Conservation (phyloP, 805 yeast genomes). For the Zygosaccharomyces siamensis region DNA sequence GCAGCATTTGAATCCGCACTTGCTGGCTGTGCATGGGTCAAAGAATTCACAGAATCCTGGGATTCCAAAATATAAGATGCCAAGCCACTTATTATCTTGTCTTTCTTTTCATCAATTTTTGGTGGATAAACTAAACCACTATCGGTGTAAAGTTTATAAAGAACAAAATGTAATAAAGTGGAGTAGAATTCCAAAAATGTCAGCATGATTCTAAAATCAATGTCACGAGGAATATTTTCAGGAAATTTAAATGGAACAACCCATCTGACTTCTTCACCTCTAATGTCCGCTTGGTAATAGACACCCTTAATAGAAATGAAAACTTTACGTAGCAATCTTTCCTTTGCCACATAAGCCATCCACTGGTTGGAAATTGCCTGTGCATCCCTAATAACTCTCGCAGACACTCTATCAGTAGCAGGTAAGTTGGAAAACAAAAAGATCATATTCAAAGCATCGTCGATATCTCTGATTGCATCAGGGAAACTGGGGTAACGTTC, state of each 20-base stretch:
- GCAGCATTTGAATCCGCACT: conserved; percentile 20
- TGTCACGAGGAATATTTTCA: conserved; percentile 87
- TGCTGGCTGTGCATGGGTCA: conserved; percentile 37
- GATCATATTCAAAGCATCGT: conserved; percentile 93
- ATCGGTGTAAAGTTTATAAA: conserved; percentile 81
- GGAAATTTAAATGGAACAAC: conserved; percentile 96
- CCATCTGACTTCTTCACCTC: conserved; percentile 94
- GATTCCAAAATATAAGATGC: conserved; percentile 73
- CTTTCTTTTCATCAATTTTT: conserved; percentile 61
- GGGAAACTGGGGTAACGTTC: conserved; percentile 93
- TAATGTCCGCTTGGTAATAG: conserved; percentile 83
- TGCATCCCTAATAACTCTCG: conserved; percentile 83
- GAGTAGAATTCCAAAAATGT: conserved; percentile 95
- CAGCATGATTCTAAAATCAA: conserved; percentile 94
- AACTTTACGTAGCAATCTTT: conserved; percentile 75
- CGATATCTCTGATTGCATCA: conserved; percentile 89
- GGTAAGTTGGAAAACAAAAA: conserved; percentile 93
- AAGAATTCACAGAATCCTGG: conserved; percentile 27
- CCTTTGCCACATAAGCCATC: conserved; percentile 88
- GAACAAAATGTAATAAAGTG: conserved; percentile 80
- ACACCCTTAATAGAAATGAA: conserved; percentile 97
- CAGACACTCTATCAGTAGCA: conserved; percentile 76
- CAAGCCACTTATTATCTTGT: conserved; percentile 87
- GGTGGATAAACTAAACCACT: conserved; percentile 90
- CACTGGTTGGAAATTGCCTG: conserved; percentile 85